These are phyloP conservation scores for Coemansia sp. DNA, from an alignment of 192 early-diverging fungal species.

Conservation along the genomic window DNA sequence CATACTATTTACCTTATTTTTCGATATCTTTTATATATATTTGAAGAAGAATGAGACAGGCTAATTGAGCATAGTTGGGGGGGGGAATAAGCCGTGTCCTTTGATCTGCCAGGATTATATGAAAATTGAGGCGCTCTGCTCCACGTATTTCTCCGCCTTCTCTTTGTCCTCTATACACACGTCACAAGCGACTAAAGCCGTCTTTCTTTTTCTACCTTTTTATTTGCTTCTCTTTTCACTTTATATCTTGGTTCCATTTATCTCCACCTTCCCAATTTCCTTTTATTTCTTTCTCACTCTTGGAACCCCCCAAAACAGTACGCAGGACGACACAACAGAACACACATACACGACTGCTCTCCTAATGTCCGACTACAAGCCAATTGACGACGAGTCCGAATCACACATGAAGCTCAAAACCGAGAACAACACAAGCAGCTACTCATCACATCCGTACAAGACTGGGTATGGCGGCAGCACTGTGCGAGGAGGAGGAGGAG, in stretches of 20 bases:
- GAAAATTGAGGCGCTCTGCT: too few relatives aligned
- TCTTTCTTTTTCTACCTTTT: slow-evolving; percentile 1
- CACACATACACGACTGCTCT: neutral
- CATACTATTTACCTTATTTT: slow-evolving; percentile 1
- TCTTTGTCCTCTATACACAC: too few relatives aligned
- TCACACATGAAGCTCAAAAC: slow-evolving; percentile 11
- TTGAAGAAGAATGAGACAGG: too few relatives aligned
- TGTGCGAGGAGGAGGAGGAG: neutral
- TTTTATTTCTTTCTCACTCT: neutral
- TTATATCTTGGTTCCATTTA: neutral
- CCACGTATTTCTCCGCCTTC: too few relatives aligned
- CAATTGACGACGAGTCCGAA: slow-evolving; percentile 37
- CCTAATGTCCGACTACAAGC: slow-evolving; percentile 45
- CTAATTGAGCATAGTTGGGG: too few relatives aligned
- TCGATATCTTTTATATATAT: too few relatives aligned
- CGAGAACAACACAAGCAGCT: slow-evolving; percentile 13
- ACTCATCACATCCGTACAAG: slow-evolving; percentile 47
- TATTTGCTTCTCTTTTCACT: neutral
- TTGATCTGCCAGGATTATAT: too few relatives aligned
- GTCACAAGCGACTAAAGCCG: too few relatives aligned
- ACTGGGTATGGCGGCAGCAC: slow-evolving; percentile 13
- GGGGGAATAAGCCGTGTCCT: too few relatives aligned
- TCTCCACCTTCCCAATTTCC: slow-evolving; percentile 3
- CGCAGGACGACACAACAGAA: neutral
- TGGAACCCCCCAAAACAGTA: neutral